phyloP scores from a whole-genome alignment of 1,139 yeast genomes.

The Debaryomycetaceae sp. region DNA sequence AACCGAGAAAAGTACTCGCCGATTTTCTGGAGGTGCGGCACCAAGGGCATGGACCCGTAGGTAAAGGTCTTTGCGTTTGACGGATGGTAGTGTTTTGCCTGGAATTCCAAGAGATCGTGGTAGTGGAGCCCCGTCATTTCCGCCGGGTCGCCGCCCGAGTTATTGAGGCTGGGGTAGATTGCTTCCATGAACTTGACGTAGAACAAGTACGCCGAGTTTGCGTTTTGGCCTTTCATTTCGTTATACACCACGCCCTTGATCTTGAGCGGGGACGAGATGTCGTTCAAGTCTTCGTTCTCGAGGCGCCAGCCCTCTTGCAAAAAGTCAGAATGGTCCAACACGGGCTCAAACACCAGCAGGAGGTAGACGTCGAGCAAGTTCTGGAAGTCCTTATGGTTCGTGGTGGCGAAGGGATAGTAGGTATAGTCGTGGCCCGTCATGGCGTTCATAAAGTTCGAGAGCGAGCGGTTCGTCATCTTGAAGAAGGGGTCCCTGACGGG shows the following conservation, averaged over 20 bases:
- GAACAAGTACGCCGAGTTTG: slow-evolving; percentile 76
- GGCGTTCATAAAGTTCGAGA: slow-evolving; percentile 96
- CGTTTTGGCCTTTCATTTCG: slow-evolving; percentile 97
- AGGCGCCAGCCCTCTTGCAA: slow-evolving; percentile 97
- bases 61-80: slow-evolving; percentile 81
- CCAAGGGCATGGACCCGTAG: slow-evolving; percentile 68
- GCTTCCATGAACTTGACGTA: slow-evolving; percentile 79
- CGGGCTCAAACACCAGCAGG: slow-evolving; percentile 79
- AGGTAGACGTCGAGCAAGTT: slow-evolving; percentile 83
- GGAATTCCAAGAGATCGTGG: slow-evolving; percentile 69
- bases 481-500: slow-evolving; percentile 97
- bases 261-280: slow-evolving; percentile 46
- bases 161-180: slow-evolving; percentile 74
- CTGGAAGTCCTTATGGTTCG: slow-evolving; percentile 68
- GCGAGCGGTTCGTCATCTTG: slow-evolving; percentile 81
- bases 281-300: slow-evolving; percentile 56
- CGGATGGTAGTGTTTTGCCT: slow-evolving; percentile 70
- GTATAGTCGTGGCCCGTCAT: slow-evolving; percentile 98
- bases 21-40: slow-evolving; percentile 49
- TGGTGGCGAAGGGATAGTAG: slow-evolving; percentile 91
- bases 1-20: slow-evolving; percentile 41
- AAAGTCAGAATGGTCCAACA: slow-evolving; percentile 70
- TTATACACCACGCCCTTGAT: slow-evolving; percentile 96
- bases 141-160: slow-evolving; percentile 92
- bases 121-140: slow-evolving; percentile 65